These are phyloP conservation scores for Stemphylium vesicarium DNA, from an alignment of 2,329 filamentous ascomycete genomes.

Conservation along the genomic window DNA sequence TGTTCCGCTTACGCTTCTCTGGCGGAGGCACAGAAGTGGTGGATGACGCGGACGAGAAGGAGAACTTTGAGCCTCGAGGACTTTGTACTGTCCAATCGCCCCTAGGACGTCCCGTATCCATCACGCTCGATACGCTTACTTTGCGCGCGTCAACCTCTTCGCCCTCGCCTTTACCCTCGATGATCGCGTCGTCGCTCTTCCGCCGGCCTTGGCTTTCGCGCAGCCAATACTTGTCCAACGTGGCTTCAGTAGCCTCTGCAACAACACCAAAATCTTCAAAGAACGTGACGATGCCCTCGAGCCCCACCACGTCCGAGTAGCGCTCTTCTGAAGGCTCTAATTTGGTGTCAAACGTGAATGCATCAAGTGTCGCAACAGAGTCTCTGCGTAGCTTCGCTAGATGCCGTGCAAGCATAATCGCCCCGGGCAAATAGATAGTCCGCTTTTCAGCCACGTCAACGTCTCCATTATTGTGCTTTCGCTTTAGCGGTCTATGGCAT, in stretches of 20 bases:
- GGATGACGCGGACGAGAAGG: conserved; percentile 33
- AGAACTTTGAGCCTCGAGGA: conserved; percentile 23
- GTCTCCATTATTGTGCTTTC: background rate
- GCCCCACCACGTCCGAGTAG: conserved; percentile 31
- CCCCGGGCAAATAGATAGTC: conserved; percentile 50
- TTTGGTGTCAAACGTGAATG: conserved; percentile 40
- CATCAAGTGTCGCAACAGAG: conserved; percentile 50
- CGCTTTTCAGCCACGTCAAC: conserved; percentile 7
- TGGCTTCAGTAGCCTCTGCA: conserved; percentile 32
- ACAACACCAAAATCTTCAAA: conserved; percentile 51
- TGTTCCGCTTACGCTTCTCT: conserved; percentile 30
- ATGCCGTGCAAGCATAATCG: conserved; percentile 48
- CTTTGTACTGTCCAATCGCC: conserved; percentile 9
- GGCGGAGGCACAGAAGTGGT: conserved; percentile 15
- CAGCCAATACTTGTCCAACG: conserved; percentile 44
- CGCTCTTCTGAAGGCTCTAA: conserved; percentile 22
- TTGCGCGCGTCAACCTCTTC: too few species aligned
- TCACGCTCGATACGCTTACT: conserved; percentile 6
- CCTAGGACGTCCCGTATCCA: conserved; percentile 13
- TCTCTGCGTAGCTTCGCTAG: conserved; percentile 44
- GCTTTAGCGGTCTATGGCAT: background rate
- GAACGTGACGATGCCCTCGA: conserved; percentile 52
- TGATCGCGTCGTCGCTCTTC: too few species aligned
- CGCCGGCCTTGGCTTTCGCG: conserved; percentile 3
- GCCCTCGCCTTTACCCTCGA: too few species aligned